Evolutionary conservation across 2,329 filamentous ascomycete species (phyloP).

Genomic region (Hysterium pulicare): DNA sequence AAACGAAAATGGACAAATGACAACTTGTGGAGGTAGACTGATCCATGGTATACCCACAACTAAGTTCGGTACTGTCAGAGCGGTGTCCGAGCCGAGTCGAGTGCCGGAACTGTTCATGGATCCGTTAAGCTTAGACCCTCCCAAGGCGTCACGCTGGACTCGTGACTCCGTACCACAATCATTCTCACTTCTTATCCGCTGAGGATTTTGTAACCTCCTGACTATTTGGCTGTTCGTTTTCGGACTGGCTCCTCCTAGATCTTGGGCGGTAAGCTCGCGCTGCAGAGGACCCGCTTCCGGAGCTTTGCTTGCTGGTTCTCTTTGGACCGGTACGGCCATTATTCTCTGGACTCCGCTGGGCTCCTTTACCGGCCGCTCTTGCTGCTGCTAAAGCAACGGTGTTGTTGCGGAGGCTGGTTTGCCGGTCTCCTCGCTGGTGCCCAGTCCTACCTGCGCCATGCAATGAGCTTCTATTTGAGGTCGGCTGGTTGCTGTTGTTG

Average conservation of each 20-base stretch:
- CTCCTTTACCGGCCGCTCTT: constrained; percentile 12
- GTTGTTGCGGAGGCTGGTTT: constrained; percentile 19
- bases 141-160: no score
- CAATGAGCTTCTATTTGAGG: constrained; percentile 9
- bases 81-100: no score
- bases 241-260: no score
- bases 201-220: no score
- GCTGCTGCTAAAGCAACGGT: constrained; percentile 19
- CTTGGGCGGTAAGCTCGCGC: no score
- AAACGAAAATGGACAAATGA: background rate
- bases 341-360: constrained; percentile 2
- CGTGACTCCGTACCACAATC: no score
- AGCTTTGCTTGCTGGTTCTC: constrained; percentile 6
- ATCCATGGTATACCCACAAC: background rate
- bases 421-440: constrained; percentile 14
- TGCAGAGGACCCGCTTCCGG: no score
- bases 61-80: no score
- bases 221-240: no score
- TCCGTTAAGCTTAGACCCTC: no score
- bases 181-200: no score
- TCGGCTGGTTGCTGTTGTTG: constrained; percentile 10
- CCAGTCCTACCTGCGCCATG: background rate
- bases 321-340: constrained; percentile 5
- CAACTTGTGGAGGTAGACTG: constrained; percentile 3
- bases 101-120: no score